Evolutionary conservation across 768 basidiomycete genomes (phyloP).

Genomic region (Lentinula lateritia): DNA sequence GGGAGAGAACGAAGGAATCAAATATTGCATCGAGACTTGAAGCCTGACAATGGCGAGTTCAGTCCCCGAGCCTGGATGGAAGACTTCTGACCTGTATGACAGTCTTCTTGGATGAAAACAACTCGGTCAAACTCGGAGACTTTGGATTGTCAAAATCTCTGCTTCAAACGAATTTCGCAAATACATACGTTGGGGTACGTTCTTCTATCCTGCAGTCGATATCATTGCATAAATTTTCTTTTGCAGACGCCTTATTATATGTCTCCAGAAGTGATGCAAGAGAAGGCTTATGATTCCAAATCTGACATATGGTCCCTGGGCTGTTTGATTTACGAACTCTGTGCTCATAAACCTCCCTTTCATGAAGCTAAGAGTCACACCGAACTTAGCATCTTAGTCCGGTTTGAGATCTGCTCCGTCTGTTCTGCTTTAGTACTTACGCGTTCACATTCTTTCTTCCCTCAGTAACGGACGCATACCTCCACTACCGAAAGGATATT

Average conservation of each 20-base stretch:
- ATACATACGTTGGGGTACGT: slow-evolving; percentile 94
- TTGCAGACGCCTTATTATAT: slow-evolving; percentile 96
- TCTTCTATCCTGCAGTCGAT: neutral
- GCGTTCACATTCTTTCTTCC: neutral
- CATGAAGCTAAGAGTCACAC: slow-evolving; percentile 88
- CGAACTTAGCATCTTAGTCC: slow-evolving; percentile 77
- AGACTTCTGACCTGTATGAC: neutral
- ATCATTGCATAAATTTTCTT: neutral
- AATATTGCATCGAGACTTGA: slow-evolving; percentile 91
- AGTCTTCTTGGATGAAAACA: slow-evolving; percentile 88
- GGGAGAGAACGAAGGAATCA: slow-evolving; percentile 57
- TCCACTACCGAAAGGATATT: slow-evolving; percentile 81
- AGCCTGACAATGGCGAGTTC: slow-evolving; percentile 89
- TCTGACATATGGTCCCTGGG: slow-evolving; percentile 99
- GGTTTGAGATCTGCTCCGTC: slow-evolving; percentile 36
- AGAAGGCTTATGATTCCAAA: slow-evolving; percentile 96
- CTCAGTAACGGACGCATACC: slow-evolving; percentile 84
- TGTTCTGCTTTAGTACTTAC: neutral
- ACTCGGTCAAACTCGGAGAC: slow-evolving; percentile 93
- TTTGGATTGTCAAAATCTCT: slow-evolving; percentile 95
- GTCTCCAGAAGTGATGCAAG: slow-evolving; percentile 98
- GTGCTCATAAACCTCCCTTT: slow-evolving; percentile 89
- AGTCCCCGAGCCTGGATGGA: neutral
- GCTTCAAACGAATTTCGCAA: slow-evolving; percentile 82
- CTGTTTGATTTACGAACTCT: slow-evolving; percentile 94